Evolutionary conservation across 129 eudicot genomes (phyloP).

Genomic region (Chrysanthemum seticuspe): DNA sequence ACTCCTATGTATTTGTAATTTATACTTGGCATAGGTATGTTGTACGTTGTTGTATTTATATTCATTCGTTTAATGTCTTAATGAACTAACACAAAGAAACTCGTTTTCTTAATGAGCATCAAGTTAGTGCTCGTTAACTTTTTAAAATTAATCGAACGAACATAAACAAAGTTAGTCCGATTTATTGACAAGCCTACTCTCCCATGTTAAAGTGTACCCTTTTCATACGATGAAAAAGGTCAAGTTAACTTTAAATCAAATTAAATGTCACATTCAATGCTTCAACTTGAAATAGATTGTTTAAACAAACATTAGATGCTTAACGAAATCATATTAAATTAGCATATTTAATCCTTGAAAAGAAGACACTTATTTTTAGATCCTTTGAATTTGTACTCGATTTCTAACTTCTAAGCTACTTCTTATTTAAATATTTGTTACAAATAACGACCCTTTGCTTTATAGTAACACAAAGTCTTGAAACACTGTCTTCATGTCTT

Average conservation of each 20-base stretch:
- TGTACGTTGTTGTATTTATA: too few species aligned
- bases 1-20: too few species aligned
- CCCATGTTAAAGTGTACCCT: neutral
- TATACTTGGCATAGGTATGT: too few species aligned
- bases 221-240: neutral
- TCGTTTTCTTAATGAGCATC: too few species aligned
- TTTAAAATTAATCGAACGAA: too few species aligned
- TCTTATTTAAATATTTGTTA: slow-evolving; percentile 14
- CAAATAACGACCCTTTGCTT: slow-evolving; percentile 26
- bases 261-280: slow-evolving; percentile 18
- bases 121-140: too few species aligned
- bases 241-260: neutral
- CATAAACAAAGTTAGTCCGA: too few species aligned
- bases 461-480: slow-evolving; percentile 6
- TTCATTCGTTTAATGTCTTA: too few species aligned
- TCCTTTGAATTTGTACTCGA: slow-evolving; percentile 35
- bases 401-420: slow-evolving; percentile 42
- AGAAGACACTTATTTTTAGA: slow-evolving; percentile 17
- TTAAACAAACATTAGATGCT: slow-evolving; percentile 25
- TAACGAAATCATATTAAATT: slow-evolving; percentile 31
- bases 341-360: slow-evolving; percentile 10
- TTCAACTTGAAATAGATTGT: slow-evolving; percentile 37
- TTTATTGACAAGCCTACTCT: too few species aligned
- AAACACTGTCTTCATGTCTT: slow-evolving; percentile 29
- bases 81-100: too few species aligned